A percentile compares a stretch with the other conserved stretches of the same genome.
phyloP scores from a whole-genome alignment of 2,329 filamentous ascomycete genomes.

The Colletotrichum sidae region DNA sequence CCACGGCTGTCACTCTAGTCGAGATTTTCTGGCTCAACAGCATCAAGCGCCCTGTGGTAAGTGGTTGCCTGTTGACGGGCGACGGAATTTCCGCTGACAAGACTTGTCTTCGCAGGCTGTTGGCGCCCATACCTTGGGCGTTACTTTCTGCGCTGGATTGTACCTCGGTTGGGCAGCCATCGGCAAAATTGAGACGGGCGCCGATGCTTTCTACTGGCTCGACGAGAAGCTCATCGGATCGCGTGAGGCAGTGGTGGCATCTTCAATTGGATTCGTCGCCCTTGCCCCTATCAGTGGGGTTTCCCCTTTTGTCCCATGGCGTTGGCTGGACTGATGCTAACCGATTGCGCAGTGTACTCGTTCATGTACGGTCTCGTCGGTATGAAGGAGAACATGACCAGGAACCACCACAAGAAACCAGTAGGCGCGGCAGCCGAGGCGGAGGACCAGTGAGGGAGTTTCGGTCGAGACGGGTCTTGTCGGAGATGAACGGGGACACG shows the following conservation, averaged over 20 bases:
- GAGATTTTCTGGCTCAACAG: conserved; percentile 65
- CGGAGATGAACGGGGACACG: conserved; percentile 34
- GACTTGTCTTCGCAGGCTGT: conserved; percentile 51
- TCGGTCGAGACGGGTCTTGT: conserved; percentile 36
- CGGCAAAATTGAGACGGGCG: conserved; percentile 58
- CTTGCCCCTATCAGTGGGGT: conserved; percentile 59
- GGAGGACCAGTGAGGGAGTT: conserved; percentile 37
- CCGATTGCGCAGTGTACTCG: conserved; percentile 53
- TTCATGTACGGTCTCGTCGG: conserved; percentile 62
- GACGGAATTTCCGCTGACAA: conserved; percentile 32
- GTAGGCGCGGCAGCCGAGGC: conserved; percentile 32
- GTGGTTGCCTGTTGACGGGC: conserved; percentile 34
- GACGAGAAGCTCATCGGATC: conserved; percentile 57
- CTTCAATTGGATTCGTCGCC: conserved; percentile 57
- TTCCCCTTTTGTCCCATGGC: conserved; percentile 10
- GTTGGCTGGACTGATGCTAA: conserved; percentile 16
- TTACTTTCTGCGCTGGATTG: conserved; percentile 53
- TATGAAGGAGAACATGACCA: conserved; percentile 56
- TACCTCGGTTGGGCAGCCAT: conserved; percentile 64
- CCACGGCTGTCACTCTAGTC: conserved; percentile 55
- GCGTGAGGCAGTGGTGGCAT: conserved; percentile 56
- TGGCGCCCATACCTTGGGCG: conserved; percentile 54
- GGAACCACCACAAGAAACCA: conserved; percentile 31
- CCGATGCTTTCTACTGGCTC: conserved; percentile 63
- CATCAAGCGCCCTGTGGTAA: conserved; percentile 62